Percentiles rank a stretch among this genome's conserved stretches.
phyloP scores from a whole-genome alignment of 2,329 filamentous ascomycete species.

The Camptophora hylomeconis region DNA sequence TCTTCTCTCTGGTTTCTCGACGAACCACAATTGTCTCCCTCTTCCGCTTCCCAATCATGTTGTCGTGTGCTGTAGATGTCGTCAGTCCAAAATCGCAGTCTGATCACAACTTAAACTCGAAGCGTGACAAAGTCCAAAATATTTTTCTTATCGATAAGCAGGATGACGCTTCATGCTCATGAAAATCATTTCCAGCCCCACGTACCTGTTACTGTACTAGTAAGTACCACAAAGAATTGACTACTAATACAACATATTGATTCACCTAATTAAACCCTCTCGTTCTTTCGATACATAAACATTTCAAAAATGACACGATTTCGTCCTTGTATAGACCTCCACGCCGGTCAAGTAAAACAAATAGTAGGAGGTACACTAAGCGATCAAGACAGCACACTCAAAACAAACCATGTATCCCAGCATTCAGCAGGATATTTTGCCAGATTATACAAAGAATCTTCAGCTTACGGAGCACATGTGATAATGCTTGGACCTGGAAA shows the following conservation, averaged over 20 bases:
- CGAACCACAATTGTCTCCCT: conserved; percentile 25
- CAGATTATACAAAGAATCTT: conserved; percentile 62
- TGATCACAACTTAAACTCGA: neutral
- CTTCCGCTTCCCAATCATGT: conserved; percentile 37
- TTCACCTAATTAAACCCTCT: too few species aligned
- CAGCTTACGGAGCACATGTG: conserved; percentile 70
- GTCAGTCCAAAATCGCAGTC: neutral
- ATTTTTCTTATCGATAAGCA: too few species aligned
- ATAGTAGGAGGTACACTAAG: conserved; percentile 92
- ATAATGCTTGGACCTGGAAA: conserved; percentile 94
- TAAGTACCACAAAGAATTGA: too few species aligned
- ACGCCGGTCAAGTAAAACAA: conserved; percentile 95
- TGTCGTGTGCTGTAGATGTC: neutral
- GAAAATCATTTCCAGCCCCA: too few species aligned
- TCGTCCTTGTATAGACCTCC: conserved; percentile 90
- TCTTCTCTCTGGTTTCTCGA: conserved; percentile 11
- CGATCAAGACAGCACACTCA: conserved; percentile 48
- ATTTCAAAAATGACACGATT: conserved; percentile 77
- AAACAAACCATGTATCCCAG: conserved; percentile 85
- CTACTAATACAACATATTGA: too few species aligned
- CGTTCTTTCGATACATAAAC: too few species aligned
- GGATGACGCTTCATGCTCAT: too few species aligned
- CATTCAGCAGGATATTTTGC: conserved; percentile 74
- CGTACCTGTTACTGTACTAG: too few species aligned
- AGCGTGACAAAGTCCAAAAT: too few species aligned